phyloP scores from a whole-genome alignment of 1,139 yeast genomes.

The Blastobotrys proliferans region DNA sequence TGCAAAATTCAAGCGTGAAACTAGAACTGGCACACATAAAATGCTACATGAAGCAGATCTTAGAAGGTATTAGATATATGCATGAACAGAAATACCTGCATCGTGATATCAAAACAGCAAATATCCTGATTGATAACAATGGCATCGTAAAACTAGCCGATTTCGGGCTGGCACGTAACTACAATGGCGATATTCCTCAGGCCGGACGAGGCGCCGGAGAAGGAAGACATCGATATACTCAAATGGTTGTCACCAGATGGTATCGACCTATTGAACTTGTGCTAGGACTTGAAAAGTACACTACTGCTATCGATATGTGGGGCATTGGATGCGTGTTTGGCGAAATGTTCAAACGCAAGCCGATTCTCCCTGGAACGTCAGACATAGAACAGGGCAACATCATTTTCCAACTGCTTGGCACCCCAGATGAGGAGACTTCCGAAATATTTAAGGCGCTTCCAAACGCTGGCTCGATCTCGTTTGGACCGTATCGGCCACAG shows the following conservation, averaged over 20 bases:
- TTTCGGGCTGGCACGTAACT: conserved; percentile 84
- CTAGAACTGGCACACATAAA: conserved; percentile 68
- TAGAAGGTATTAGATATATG: conserved; percentile 75
- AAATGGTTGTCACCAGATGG: conserved; percentile 94
- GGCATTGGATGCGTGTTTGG: conserved; percentile 97
- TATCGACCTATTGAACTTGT: conserved; percentile 86
- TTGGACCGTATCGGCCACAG: conserved; percentile 47
- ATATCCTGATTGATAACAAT: conserved; percentile 68
- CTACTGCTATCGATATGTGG: conserved; percentile 93
- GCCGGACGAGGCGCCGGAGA: conserved; percentile 54
- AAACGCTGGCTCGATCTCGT: conserved; percentile 34
- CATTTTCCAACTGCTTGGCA: conserved; percentile 77
- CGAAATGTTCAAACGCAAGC: conserved; percentile 75
- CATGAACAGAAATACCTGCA: conserved; percentile 69
- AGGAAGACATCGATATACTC: conserved; percentile 67
- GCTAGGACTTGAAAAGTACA: conserved; percentile 77
- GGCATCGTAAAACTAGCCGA: conserved; percentile 88
- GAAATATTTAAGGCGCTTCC: conserved; percentile 54
- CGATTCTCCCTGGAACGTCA: conserved; percentile 78
- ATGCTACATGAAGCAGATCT: conserved; percentile 73
- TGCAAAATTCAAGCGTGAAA: conserved; percentile 73
- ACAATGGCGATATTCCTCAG: conserved; percentile 67
- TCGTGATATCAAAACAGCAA: conserved; percentile 93
- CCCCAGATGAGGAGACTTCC: conserved; percentile 66
- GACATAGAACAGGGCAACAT: conserved; percentile 89